Conservation (phyloP, 169 alveolate genomes). For the Plasmodium blacklocki region DNA sequence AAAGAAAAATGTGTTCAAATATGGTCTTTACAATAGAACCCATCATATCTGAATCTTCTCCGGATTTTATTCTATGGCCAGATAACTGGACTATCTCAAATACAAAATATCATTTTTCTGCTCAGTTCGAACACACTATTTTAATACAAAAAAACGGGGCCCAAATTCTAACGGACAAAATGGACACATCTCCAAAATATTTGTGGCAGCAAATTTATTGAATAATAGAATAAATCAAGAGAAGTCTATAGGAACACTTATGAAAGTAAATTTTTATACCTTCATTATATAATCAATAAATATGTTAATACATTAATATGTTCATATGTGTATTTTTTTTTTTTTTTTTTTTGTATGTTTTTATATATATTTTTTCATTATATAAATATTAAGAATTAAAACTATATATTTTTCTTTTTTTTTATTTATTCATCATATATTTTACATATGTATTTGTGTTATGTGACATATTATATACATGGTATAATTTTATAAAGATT, state of each 20-base stretch:
- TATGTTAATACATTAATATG: no score
- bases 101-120: constrained; percentile 75
- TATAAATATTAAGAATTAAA: no score
- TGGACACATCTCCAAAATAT: constrained; percentile 34
- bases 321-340: no score
- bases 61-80: constrained; percentile 84
- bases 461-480: no score
- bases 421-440: no score
- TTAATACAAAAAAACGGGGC: constrained; percentile 78
- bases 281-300: no score
- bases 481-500: no score
- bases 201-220: constrained; percentile 7
- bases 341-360: no score
- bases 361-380: no score
- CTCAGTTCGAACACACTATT: constrained; percentile 86
- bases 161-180: constrained; percentile 78
- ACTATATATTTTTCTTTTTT: no score
- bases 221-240: background rate
- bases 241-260: background rate
- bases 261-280: background rate
- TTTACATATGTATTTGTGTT: no score
- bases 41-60: constrained; percentile 74
- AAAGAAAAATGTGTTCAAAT: constrained; percentile 85
- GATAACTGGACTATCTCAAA: constrained; percentile 89
- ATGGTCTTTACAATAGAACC: constrained; percentile 89